Percentiles rank a stretch among this genome's conserved stretches.
Evolutionary conservation across 176 grass and related monocot species (phyloP).

Genomic region (Pontederia paniculata): DNA sequence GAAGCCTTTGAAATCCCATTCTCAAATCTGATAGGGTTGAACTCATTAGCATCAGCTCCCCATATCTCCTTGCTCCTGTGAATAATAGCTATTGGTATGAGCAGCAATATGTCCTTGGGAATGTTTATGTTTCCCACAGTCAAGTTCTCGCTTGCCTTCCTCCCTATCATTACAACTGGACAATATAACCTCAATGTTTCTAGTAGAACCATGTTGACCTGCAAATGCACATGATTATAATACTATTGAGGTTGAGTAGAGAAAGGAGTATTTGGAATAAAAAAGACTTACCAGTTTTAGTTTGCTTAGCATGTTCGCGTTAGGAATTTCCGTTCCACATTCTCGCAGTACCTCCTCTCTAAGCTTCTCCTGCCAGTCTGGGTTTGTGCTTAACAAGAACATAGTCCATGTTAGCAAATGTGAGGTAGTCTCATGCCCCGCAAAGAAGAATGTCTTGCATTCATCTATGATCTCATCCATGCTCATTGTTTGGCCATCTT

Average conservation of each 20-base stretch:
- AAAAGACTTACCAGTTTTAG: constrained; percentile 33
- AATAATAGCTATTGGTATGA: constrained; percentile 25
- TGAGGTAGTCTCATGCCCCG: constrained; percentile 38
- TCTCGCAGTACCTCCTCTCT: constrained; percentile 34
- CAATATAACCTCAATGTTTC: constrained; percentile 37
- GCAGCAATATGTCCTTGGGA: constrained; percentile 6
- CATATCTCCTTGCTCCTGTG: constrained; percentile 36
- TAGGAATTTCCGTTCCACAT: constrained; percentile 14
- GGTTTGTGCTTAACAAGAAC: constrained; percentile 25
- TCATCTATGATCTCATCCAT: no score
- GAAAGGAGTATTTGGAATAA: neutral
- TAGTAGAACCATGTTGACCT: constrained; percentile 24
- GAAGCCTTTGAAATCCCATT: constrained; percentile 25
- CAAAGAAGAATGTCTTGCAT: constrained; percentile 58
- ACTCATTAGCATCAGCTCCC: constrained; percentile 27
- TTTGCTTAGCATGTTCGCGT: constrained; percentile 24
- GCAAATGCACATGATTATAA: neutral
- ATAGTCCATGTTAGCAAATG: constrained; percentile 45
- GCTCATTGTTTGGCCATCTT: constrained; percentile 13
- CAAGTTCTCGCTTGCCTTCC: constrained; percentile 3
- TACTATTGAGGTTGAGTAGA: no score
- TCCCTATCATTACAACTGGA: neutral
- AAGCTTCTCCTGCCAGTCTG: constrained; percentile 48
- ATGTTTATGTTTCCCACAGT: constrained; percentile 26
- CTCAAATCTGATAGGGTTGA: constrained; percentile 36